A percentile compares a stretch with the other conserved stretches of the same genome.
Conservation (phyloP, 2,329 filamentous ascomycete genomes). For the Trichoderma gracile region DNA sequence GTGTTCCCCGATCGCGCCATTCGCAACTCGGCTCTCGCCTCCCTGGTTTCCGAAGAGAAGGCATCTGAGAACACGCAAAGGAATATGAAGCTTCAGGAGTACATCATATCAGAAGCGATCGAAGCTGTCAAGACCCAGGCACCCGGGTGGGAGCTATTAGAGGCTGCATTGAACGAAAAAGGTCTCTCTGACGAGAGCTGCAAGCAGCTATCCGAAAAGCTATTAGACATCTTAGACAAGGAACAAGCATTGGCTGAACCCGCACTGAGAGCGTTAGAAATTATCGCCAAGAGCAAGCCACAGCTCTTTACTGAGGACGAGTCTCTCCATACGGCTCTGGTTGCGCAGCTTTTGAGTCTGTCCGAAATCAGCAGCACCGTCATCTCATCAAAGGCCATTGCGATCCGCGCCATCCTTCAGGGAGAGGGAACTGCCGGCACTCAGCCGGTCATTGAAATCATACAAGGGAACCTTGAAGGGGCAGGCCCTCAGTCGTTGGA, state of each 20-base stretch:
- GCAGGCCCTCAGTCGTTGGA: slow-evolving; percentile 52
- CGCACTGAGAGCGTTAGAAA: slow-evolving; percentile 49
- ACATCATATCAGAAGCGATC: slow-evolving; percentile 46
- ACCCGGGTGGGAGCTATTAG: slow-evolving; percentile 49
- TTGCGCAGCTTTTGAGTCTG: slow-evolving; percentile 55
- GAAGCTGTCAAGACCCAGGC: slow-evolving; percentile 40
- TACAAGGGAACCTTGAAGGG: slow-evolving; percentile 56
- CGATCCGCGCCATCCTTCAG: slow-evolving; percentile 50
- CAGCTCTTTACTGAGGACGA: slow-evolving; percentile 48
- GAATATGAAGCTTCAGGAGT: slow-evolving; percentile 48
- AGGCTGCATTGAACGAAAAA: slow-evolving; percentile 49
- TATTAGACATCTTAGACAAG: slow-evolving; percentile 38
- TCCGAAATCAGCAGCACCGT: slow-evolving; percentile 50
- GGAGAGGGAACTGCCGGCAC: slow-evolving; percentile 43
- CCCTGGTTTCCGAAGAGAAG: slow-evolving; percentile 50
- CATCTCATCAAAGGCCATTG: slow-evolving; percentile 44
- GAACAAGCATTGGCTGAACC: slow-evolving; percentile 34
- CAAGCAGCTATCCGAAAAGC: slow-evolving; percentile 39
- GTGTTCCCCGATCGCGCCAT: slow-evolving; percentile 31
- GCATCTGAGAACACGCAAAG: slow-evolving; percentile 44
- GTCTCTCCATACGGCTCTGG: slow-evolving; percentile 50
- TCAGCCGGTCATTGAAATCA: slow-evolving; percentile 51
- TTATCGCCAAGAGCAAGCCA: slow-evolving; percentile 49
- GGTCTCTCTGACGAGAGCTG: slow-evolving; percentile 42
- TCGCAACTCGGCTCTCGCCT: slow-evolving; percentile 41